Percentiles rank a stretch among this genome's conserved stretches.
Conservation (phyloP, 768 basidiomycete species). For the Calocybe indica region DNA sequence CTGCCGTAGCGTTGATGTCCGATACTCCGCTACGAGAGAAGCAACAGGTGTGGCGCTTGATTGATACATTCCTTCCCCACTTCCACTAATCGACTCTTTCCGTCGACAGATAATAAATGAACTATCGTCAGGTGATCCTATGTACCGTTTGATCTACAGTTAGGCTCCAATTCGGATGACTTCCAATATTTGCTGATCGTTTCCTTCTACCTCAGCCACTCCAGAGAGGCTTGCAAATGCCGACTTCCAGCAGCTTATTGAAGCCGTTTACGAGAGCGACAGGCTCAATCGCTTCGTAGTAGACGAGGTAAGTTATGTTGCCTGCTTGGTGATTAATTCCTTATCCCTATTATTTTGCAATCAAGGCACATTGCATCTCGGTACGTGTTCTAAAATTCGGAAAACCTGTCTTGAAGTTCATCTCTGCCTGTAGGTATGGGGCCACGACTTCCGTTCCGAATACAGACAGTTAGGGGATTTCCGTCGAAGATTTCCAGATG, state of each 20-base stretch:
- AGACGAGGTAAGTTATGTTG: constrained; percentile 56
- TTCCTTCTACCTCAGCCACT: constrained; percentile 42
- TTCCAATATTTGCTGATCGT: not conserved
- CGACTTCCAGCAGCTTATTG: constrained; percentile 49
- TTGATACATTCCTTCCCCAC: not conserved
- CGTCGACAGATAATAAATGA: constrained; percentile 52
- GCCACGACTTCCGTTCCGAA: constrained; percentile 72
- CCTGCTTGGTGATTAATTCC: not conserved
- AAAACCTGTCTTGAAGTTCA: not conserved
- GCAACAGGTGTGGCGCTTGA: constrained; percentile 33
- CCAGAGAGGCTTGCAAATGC: constrained; percentile 63
- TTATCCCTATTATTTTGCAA: not conserved
- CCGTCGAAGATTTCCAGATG: constrained; percentile 54
- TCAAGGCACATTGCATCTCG: constrained; percentile 78
- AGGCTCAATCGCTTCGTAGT: constrained; percentile 71
- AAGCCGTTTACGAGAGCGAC: constrained; percentile 42
- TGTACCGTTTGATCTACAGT: constrained; percentile 69
- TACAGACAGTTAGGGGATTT: constrained; percentile 71
- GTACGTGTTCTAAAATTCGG: constrained; percentile 28
- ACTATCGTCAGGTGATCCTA: constrained; percentile 51
- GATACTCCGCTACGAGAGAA: constrained; percentile 54
- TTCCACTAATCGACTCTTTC: not conserved
- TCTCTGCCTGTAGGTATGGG: constrained; percentile 62
- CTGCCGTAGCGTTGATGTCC: constrained; percentile 60
- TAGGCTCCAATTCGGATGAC: constrained; percentile 12